Percentiles rank a stretch among this genome's conserved stretches.
Evolutionary conservation across 805 yeast genomes (phyloP).

Genomic region (Metschnikowia gruessii): DNA sequence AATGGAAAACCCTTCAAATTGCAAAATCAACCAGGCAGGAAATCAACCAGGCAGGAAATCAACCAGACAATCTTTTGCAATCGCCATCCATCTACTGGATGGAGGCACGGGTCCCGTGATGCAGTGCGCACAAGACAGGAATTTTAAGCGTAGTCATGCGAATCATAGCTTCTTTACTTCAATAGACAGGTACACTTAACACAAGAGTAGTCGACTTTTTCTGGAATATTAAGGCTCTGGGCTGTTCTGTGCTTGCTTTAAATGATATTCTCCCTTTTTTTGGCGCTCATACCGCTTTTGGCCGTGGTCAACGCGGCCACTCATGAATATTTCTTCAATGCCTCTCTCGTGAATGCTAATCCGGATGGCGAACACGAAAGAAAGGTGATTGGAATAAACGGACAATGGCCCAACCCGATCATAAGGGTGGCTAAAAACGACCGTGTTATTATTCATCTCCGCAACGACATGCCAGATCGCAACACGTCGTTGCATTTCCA

Average conservation of each 20-base stretch:
- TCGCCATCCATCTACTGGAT: not conserved
- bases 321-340: conserved; percentile 37
- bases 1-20: no score
- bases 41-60: no score
- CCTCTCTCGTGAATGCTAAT: conserved; percentile 41
- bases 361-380: conserved; percentile 57
- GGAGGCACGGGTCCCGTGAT: conserved; percentile 4
- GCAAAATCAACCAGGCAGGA: no score
- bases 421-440: conserved; percentile 40
- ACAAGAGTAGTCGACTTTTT: not conserved
- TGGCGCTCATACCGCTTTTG: conserved; percentile 4
- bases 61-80: not conserved
- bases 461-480: conserved; percentile 32
- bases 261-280: conserved; percentile 2
- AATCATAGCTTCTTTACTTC: not conserved
- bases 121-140: not conserved
- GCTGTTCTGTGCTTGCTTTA: not conserved
- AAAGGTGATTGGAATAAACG: conserved; percentile 56
- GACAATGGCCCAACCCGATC: conserved; percentile 44
- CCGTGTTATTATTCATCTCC: conserved; percentile 36
- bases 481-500: conserved; percentile 46
- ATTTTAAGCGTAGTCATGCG: not conserved
- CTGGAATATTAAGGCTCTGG: not conserved
- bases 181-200: not conserved
- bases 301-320: conserved; percentile 22